Base-by-base conservation (phyloP, 225 moss, liverwort and hornwort genomes). In the Takakia lepidozioides region DNA sequence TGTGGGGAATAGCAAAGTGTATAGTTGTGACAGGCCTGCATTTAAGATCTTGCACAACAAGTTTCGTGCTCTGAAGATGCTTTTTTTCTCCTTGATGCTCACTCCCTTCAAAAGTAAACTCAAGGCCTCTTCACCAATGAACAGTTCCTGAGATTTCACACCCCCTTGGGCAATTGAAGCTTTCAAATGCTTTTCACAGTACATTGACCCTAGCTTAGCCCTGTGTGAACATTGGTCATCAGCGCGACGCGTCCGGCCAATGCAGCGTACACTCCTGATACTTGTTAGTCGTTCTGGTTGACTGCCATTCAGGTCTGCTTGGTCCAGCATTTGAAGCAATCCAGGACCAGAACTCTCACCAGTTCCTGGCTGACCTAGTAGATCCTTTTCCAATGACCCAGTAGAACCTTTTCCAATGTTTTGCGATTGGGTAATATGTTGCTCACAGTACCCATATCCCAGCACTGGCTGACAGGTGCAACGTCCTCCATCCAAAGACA, bases 1-100 rank as follows among this genome's bases (percentile, higher is more conserved):
- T n/a, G n/a, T n/a, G n/a, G n/a, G n/a, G n/a, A n/a, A n/a, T n/a
- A n/a, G n/a, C n/a, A n/a, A n/a, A n/a, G n/a, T n/a, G n/a, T n/a
- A n/a, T n/a, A n/a, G n/a, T n/a, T n/a, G n/a, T 4, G 63, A 66
- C 27, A 79, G 62, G 38, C 60, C 70, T 52, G 64, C 54, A 39
- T 75, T 85, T 64, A 88, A 71, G 52, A 74, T 85, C 57, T 66
- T 88, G 64, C 71, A 76, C 29, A 93, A 67, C 49, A 83, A 44
- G 40, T 69, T 72, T 55, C 66, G 77, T 37, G 92, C 88, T 54
- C 58, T 74, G 1, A 72, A 48, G 25, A 82, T 56, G 44, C 47
- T 79, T 26, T 35, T 79, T 54, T 54, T 76, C 38, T 62, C 63
- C 57, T 68, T 80, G 32, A 53, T 21, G 19, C 65, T 74, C 43